Evolutionary conservation across 768 basidiomycete genomes (phyloP).

Genomic region (Leccinum boreale): DNA sequence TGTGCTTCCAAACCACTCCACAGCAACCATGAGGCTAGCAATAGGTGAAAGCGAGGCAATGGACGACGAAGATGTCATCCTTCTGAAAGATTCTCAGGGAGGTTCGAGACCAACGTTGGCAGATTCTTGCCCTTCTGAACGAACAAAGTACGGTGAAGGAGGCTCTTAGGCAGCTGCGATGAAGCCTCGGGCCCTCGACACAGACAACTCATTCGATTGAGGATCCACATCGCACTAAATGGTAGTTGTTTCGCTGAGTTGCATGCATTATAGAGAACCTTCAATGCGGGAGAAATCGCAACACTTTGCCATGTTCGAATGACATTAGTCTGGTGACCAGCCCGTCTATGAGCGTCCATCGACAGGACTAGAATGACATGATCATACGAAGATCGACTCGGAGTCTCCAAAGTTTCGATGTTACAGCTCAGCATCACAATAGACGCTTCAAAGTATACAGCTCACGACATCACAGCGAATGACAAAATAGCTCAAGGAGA

Average conservation of each 20-base stretch:
- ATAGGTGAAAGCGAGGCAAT: slow-evolving; percentile 47
- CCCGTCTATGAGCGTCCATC: too few relatives aligned
- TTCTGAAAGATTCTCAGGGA: slow-evolving; percentile 57
- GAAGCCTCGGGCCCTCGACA: not conserved
- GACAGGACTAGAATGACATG: too few relatives aligned
- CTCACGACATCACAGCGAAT: not conserved
- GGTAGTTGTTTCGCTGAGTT: not conserved
- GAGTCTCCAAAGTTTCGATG: not conserved
- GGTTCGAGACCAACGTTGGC: slow-evolving; percentile 69
- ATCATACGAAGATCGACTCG: not conserved
- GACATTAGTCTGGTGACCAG: too few relatives aligned
- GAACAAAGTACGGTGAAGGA: slow-evolving; percentile 74
- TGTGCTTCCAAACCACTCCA: slow-evolving; percentile 74
- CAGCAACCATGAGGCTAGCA: slow-evolving; percentile 69
- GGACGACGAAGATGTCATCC: slow-evolving; percentile 44
- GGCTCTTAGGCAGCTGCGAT: slow-evolving; percentile 40
- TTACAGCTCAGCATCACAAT: not conserved
- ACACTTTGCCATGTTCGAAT: not conserved
- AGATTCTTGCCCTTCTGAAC: slow-evolving; percentile 69
- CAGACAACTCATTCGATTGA: not conserved
- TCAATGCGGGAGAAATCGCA: not conserved
- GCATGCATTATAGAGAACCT: not conserved
- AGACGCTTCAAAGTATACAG: not conserved
- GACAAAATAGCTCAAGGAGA: slow-evolving; percentile 12
- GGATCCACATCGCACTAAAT: not conserved